phyloP scores from a whole-genome alignment of 2,329 filamentous ascomycete species.

The Calonectria pseudoreteaudii region DNA sequence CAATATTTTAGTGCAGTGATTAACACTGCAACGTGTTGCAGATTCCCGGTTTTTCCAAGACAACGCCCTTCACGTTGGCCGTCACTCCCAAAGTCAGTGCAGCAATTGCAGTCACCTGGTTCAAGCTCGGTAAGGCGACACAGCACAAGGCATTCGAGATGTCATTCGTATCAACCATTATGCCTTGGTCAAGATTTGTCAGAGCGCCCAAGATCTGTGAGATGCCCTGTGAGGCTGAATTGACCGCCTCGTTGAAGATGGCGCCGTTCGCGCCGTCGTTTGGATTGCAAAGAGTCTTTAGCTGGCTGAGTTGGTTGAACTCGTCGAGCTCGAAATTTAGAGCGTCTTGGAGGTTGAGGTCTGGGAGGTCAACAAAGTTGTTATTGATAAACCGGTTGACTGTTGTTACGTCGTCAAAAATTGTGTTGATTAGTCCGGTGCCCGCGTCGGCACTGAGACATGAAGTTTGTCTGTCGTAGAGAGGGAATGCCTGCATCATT shows the following conservation, averaged over 20 bases:
- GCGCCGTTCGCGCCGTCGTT: not conserved
- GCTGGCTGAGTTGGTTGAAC: not conserved
- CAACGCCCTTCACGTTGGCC: not conserved
- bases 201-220: not conserved
- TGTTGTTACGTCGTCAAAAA: not conserved
- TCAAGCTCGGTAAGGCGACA: not conserved
- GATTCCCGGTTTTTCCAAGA: not conserved
- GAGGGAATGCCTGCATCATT: not conserved
- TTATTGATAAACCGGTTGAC: not conserved
- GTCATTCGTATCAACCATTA: not conserved
- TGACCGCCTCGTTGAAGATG: not conserved
- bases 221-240: not conserved
- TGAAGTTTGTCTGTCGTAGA: not conserved
- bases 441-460: not conserved
- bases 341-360: not conserved
- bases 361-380: not conserved
- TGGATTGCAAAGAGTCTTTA: not conserved
- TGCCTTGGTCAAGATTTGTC: not conserved
- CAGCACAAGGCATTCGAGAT: not conserved
- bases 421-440: not conserved
- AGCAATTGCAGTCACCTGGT: not conserved
- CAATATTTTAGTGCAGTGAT: not conserved
- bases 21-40: not conserved
- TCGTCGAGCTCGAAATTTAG: not conserved
- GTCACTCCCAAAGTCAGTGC: not conserved